phyloP scores from a whole-genome alignment of 1,284 basidiomycete species.

The Ustilago hordei region DNA sequence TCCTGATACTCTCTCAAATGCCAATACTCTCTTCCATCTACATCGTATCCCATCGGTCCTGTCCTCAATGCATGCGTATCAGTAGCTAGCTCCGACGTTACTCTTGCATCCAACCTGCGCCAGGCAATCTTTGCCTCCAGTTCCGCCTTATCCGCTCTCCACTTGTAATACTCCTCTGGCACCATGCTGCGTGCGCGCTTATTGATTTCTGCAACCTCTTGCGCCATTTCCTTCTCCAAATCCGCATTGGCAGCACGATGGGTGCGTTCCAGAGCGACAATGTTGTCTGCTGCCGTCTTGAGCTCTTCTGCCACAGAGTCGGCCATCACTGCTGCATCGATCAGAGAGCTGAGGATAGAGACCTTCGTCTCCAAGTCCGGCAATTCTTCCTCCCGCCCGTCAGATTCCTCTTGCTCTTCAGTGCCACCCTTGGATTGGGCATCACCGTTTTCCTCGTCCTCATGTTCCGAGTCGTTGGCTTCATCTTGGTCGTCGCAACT shows the following conservation, averaged over 20 bases:
- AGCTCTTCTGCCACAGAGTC: slow-evolving; percentile 42
- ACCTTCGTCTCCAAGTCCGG: slow-evolving; percentile 50
- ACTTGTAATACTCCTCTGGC: slow-evolving; percentile 37
- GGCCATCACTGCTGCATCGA: slow-evolving; percentile 49
- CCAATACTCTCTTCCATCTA: slow-evolving; percentile 58
- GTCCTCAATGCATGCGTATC: slow-evolving; percentile 50
- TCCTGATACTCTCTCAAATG: slow-evolving; percentile 58
- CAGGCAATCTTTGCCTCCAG: slow-evolving; percentile 34
- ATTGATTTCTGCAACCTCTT: slow-evolving; percentile 51
- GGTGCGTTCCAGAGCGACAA: slow-evolving; percentile 24
- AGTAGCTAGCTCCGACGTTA: slow-evolving; percentile 25
- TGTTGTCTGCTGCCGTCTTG: slow-evolving; percentile 36
- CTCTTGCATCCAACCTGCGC: slow-evolving; percentile 35
- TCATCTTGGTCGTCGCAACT: slow-evolving; percentile 26
- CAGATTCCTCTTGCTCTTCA: slow-evolving; percentile 14
- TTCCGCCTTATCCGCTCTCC: slow-evolving; percentile 42
- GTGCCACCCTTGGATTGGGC: slow-evolving; percentile 5
- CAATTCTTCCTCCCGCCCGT: slow-evolving; percentile 16
- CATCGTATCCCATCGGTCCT: slow-evolving; percentile 50
- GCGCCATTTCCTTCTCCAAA: slow-evolving; percentile 43
- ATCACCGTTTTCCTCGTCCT: not conserved
- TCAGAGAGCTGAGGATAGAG: slow-evolving; percentile 34
- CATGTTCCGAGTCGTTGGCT: not conserved
- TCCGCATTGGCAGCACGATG: slow-evolving; percentile 23
- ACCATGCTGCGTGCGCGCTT: slow-evolving; percentile 50